phyloP scores from a whole-genome alignment of 208 protist species.

The Vickermania spadyakhi region DNA sequence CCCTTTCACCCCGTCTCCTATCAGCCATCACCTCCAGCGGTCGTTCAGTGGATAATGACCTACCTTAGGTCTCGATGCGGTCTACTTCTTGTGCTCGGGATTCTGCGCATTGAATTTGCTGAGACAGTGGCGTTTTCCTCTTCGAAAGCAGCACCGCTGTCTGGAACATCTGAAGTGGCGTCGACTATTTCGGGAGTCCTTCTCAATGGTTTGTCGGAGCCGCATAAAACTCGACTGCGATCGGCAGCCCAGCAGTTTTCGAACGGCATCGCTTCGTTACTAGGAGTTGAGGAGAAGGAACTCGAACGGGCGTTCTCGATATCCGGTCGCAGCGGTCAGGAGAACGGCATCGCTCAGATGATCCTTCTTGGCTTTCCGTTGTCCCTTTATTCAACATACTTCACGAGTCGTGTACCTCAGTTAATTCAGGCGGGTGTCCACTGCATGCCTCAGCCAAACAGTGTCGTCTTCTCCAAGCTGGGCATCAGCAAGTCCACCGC shows the following conservation, averaged over 20 bases:
- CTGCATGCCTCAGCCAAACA: constrained; percentile 83
- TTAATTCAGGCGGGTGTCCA: constrained; percentile 47
- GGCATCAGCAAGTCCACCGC: constrained; percentile 82
- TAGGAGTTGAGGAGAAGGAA: constrained; percentile 4
- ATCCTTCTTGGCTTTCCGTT: constrained; percentile 77
- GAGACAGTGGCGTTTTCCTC: not conserved
- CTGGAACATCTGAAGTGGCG: too few species aligned
- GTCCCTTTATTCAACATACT: constrained; percentile 55
- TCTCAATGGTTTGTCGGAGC: not conserved
- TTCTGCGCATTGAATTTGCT: constrained; percentile 60
- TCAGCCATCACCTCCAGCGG: constrained; percentile 5
- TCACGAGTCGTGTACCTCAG: constrained; percentile 20
- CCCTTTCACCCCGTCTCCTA: constrained; percentile 3
- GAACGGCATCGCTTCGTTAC: not conserved
- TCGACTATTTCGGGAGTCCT: not conserved
- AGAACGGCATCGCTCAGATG: constrained; percentile 52
- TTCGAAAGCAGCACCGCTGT: not conserved
- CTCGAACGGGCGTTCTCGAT: not conserved
- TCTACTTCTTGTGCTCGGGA: constrained; percentile 35
- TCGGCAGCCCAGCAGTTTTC: not conserved
- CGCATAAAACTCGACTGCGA: not conserved
- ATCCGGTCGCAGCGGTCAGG: not conserved
- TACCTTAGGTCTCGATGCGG: constrained; percentile 29
- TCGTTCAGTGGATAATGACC: constrained; percentile 44
- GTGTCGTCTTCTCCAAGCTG: constrained; percentile 78